Evolutionary conservation across 75 land plant species (phyloP).

Genomic region (Adiantum capillusveneris): DNA sequence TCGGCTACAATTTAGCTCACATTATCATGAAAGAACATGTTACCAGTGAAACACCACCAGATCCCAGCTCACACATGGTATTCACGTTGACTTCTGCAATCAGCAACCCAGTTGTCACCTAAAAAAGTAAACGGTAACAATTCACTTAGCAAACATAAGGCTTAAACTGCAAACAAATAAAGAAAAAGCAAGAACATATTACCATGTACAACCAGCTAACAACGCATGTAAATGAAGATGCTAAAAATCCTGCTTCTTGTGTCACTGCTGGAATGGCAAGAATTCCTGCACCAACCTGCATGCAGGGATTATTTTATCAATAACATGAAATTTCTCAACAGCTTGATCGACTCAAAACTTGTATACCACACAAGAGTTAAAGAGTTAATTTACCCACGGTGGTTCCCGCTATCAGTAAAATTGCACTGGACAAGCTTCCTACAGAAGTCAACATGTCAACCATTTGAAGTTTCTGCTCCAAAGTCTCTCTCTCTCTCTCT

Average conservation of each 20-base stretch:
- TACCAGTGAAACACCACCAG: constrained; percentile 96
- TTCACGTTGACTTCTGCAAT: constrained; percentile 96
- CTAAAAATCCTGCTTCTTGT: constrained; percentile 88
- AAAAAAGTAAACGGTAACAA: not conserved
- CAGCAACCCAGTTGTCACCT: constrained; percentile 89
- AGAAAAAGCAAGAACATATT: constrained; percentile 4
- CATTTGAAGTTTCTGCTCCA: too few species aligned
- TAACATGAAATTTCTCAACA: not conserved
- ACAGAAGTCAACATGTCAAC: not conserved
- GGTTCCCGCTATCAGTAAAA: constrained; percentile 80
- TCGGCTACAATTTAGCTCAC: too few species aligned
- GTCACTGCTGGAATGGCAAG: constrained; percentile 98
- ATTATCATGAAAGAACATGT: not conserved
- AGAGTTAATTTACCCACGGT: constrained; percentile 37
- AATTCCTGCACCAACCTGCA: constrained; percentile 92
- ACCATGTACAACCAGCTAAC: constrained; percentile 96
- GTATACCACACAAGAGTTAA: not conserved
- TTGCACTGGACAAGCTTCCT: constrained; percentile 65
- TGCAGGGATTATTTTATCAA: too few species aligned
- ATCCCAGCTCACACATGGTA: constrained; percentile 97
- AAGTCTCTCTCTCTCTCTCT: constrained; percentile 4
- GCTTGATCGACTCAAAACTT: too few species aligned
- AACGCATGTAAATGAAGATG: constrained; percentile 70
- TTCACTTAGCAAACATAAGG: not conserved
- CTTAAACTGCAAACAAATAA: not conserved